phyloP scores from a whole-genome alignment of 495 filamentous ascomycete species.

The Hyaloscypha variabilis region DNA sequence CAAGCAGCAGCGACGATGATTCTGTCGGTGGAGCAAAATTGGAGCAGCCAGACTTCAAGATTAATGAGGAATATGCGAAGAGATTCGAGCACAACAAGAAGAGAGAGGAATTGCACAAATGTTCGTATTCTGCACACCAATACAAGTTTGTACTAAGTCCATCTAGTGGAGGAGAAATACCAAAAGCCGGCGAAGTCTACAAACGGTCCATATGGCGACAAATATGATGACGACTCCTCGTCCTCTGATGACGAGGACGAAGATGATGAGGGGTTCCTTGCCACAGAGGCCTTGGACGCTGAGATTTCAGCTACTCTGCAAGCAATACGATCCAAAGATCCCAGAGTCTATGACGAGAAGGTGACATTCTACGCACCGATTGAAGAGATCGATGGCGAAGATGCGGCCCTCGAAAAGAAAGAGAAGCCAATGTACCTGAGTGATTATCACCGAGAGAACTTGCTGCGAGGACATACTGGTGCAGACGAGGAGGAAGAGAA shows the following conservation, averaged over 20 bases:
- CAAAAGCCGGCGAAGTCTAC: constrained; percentile 35
- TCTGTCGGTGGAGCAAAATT: constrained; percentile 55
- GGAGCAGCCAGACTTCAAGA: constrained; percentile 61
- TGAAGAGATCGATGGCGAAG: constrained; percentile 49
- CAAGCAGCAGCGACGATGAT: constrained; percentile 52
- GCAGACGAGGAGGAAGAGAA: constrained; percentile 60
- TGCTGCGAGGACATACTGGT: constrained; percentile 63
- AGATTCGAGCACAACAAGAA: constrained; percentile 97
- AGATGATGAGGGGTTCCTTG: constrained; percentile 86
- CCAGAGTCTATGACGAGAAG: constrained; percentile 80
- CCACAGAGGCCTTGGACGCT: constrained; percentile 78
- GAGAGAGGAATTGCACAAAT: constrained; percentile 80
- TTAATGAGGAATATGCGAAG: constrained; percentile 89
- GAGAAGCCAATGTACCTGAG: constrained; percentile 84
- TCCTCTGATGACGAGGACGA: constrained; percentile 76
- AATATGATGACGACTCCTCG: constrained; percentile 51
- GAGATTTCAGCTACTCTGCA: constrained; percentile 82
- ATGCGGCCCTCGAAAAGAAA: constrained; percentile 46
- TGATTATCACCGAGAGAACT: constrained; percentile 88
- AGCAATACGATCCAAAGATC: constrained; percentile 88
- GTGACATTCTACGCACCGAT: constrained; percentile 73
- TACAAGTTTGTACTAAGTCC: constrained; percentile 14
- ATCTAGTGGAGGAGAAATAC: constrained; percentile 83
- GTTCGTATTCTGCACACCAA: constrained; percentile 49
- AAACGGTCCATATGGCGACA: constrained; percentile 41